These are phyloP conservation scores for Brasilioporus rufonigricans DNA, from an alignment of 768 basidiomycete species.

Conservation along the genomic window DNA sequence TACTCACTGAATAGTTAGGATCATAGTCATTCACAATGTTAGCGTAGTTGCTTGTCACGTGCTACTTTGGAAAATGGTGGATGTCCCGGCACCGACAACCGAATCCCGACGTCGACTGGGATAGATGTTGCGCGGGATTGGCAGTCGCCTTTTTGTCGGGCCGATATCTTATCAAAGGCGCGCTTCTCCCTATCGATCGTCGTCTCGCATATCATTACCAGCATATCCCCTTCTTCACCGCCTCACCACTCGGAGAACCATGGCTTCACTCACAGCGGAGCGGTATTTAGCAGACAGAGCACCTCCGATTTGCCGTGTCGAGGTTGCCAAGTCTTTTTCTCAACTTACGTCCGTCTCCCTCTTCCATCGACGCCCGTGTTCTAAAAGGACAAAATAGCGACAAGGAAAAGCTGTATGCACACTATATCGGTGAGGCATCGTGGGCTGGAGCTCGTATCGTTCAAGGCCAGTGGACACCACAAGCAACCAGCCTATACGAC, in stretches of 20 bases:
- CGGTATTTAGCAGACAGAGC: slow-evolving; percentile 73
- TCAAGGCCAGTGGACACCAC: slow-evolving; percentile 79
- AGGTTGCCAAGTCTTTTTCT: slow-evolving; percentile 65
- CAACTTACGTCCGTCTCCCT: slow-evolving; percentile 52
- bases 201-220: not conserved
- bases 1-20: too few relatives aligned
- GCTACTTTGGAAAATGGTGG: too few relatives aligned
- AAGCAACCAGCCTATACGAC: slow-evolving; percentile 67
- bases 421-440: slow-evolving; percentile 65
- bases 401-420: slow-evolving; percentile 77
- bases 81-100: not conserved
- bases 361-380: not conserved
- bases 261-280: slow-evolving; percentile 43
- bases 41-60: too few relatives aligned
- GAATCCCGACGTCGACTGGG: not conserved
- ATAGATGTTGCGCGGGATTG: not conserved
- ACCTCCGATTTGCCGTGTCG: slow-evolving; percentile 73
- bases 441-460: slow-evolving; percentile 88
- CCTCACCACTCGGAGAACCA: slow-evolving; percentile 19
- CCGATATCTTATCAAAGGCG: slow-evolving; percentile 13
- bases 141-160: not conserved
- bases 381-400: slow-evolving; percentile 41
- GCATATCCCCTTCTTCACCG: not conserved
- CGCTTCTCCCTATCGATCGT: slow-evolving; percentile 12
- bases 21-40: too few relatives aligned